Base-by-base conservation (phyloP, 2,329 filamentous ascomycete species). In the Dothideomycetes sp. region DNA sequence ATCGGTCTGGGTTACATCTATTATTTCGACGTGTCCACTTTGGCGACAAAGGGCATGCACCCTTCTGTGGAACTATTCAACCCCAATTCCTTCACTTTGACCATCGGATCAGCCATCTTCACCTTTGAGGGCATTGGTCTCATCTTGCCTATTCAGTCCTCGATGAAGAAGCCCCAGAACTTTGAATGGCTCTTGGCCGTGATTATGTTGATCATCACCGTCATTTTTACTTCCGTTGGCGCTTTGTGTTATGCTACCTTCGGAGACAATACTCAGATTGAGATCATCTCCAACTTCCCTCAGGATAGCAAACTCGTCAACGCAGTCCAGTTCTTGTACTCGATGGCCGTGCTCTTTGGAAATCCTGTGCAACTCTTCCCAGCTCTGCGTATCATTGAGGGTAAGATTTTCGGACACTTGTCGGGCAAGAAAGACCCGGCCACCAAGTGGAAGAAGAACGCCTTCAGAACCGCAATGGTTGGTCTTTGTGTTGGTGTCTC, bases 361-460 rank as follows among this genome's bases (percentile, higher is more conserved):
- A 78, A 78, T 32, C 82, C 82, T 0, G 81, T 86, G 2, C 82
- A 86, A 59, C 69, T 85, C 32, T 86, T 84, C 63, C 82, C 82
- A 0, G 79, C 81, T 6, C 67, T 82, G 37, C 74, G 81, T 49
- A 86, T 84, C 53, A 67, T 84, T 38, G 82, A 85, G 60, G 74
- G 73, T 15, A 72, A 68, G 31, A 54, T 84, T 12, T 84, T 86
- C 45, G 78, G 77, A n/a, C 67, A 73, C 45, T 57, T 64, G 9
- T 82, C 79, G 0, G 82, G 82, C 23, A 84, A 82, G 63, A 74
- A 73, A 51, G 74, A 72, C 46, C 57, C 64, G 23, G 62, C 68
- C 25, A 81, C 78, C 47, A 86, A 85, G 57, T 86, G 82, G 82
- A 78, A 78, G 62, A 86, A 86, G 70, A 86, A 86, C 50, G 69